phyloP scores from a whole-genome alignment of 805 yeast genomes.

The Pachysolen tannophilus region DNA sequence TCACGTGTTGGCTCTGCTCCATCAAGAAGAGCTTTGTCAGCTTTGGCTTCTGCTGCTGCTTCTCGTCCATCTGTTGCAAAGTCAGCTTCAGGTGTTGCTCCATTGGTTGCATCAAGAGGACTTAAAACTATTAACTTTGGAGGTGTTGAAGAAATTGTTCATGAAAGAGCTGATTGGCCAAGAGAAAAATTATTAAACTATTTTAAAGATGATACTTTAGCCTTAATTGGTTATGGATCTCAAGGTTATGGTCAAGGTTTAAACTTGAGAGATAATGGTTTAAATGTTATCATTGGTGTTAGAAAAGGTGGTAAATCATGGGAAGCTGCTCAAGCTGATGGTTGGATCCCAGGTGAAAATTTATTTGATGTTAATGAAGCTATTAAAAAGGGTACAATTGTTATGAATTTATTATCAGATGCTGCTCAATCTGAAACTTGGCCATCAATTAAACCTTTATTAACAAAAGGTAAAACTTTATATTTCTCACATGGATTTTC shows the following conservation, averaged over 20 bases:
- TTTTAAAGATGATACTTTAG: conserved; percentile 97
- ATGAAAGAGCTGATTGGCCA: conserved; percentile 99
- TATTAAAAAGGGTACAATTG: conserved; percentile 79
- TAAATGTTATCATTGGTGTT: conserved; percentile 96
- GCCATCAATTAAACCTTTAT: conserved; percentile 76
- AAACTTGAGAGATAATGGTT: conserved; percentile 98
- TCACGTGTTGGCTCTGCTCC: conserved; percentile 35
- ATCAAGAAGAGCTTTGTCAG: conserved; percentile 53
- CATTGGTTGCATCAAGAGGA: conserved; percentile 72
- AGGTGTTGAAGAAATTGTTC: conserved; percentile 90
- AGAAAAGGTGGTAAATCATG: conserved; percentile 98
- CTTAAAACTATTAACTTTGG: conserved; percentile 94
- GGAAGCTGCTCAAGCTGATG: conserved; percentile 99
- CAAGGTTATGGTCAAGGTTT: conserved; percentile 99
- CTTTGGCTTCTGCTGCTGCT: conserved; percentile 34
- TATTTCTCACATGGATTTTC: conserved; percentile 99
- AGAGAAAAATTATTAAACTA: conserved; percentile 89
- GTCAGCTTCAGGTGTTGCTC: conserved; percentile 20
- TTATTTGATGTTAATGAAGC: conserved; percentile 94
- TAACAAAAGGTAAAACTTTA: conserved; percentile 95
- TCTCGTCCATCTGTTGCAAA: conserved; percentile 34
- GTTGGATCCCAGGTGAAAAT: conserved; percentile 99
- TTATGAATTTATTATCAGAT: conserved; percentile 97
- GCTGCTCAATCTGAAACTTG: conserved; percentile 99
- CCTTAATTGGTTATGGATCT: conserved; percentile 98